These are phyloP conservation scores for Alternaria solani DNA, from an alignment of 2,329 filamentous ascomycete genomes.

Conservation along the genomic window DNA sequence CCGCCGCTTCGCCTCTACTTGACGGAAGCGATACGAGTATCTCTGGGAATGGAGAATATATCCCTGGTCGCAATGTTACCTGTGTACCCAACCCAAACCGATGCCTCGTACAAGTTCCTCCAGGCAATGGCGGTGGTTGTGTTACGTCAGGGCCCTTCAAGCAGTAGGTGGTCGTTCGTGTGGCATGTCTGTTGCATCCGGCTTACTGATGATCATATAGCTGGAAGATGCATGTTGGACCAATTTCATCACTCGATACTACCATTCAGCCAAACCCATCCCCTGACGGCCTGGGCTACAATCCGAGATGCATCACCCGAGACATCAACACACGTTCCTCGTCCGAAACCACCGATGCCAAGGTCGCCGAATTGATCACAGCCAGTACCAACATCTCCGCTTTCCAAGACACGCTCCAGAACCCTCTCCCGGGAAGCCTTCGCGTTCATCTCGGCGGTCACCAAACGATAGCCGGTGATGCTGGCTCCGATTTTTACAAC, in stretches of 20 bases:
- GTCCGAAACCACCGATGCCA: conserved; percentile 32
- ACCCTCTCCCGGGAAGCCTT: conserved; percentile 36
- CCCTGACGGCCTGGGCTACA: conserved; percentile 35
- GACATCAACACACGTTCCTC: conserved; percentile 41
- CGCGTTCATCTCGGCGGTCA: conserved; percentile 58
- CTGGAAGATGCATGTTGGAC: conserved; percentile 56
- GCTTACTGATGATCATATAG: conserved; percentile 1
- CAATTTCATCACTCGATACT: conserved; percentile 50
- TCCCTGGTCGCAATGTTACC: conserved; percentile 1
- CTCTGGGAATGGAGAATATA: conserved; percentile 5
- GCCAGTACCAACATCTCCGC: conserved; percentile 34
- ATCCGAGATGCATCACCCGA: conserved; percentile 49
- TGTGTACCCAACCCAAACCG: conserved; percentile 1
- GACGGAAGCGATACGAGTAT: conserved; percentile 11
- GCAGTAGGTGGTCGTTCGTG: no score
- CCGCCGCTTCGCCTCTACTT: conserved; percentile 5
- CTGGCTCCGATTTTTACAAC: conserved; percentile 50
- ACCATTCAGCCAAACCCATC: conserved; percentile 40
- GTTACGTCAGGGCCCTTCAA: conserved; percentile 56
- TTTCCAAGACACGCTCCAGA: conserved; percentile 52
- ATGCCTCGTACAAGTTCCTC: conserved; percentile 4
- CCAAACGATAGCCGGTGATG: conserved; percentile 34
- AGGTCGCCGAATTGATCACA: conserved; percentile 33
- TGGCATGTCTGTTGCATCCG: conserved; percentile 41
- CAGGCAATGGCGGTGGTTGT: conserved; percentile 64